Evolutionary conservation across 2,329 filamentous ascomycete species (phyloP).

Genomic region (Sphaerulina populicola): DNA sequence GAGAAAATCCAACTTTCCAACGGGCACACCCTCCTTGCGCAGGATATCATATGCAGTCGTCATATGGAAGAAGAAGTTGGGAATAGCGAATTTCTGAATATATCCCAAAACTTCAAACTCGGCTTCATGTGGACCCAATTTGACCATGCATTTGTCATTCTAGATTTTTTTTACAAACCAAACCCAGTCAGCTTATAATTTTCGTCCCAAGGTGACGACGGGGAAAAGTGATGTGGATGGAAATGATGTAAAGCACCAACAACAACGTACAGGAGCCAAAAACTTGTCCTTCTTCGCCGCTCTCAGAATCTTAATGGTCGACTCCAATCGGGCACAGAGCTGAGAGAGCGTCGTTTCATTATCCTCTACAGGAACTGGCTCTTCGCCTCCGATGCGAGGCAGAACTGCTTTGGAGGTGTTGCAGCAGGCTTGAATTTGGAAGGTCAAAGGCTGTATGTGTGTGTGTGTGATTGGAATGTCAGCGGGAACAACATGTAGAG

Average conservation of each 20-base stretch:
- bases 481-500: too few relatives aligned
- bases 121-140: background rate
- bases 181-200: too few relatives aligned
- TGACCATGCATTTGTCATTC: background rate
- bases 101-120: constrained; percentile 40
- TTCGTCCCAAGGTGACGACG: too few relatives aligned
- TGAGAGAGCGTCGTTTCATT: constrained; percentile 44
- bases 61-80: constrained; percentile 59
- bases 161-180: background rate
- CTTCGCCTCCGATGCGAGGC: constrained; percentile 26
- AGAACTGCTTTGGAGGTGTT: constrained; percentile 39
- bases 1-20: constrained; percentile 55
- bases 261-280: constrained; percentile 28
- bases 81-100: constrained; percentile 43
- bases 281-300: constrained; percentile 30
- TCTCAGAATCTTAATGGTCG: too few relatives aligned
- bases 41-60: constrained; percentile 53
- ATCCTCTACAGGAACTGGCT: constrained; percentile 26
- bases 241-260: too few relatives aligned
- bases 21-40: constrained; percentile 51
- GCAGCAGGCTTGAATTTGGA: constrained; percentile 42
- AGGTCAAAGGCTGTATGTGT: constrained; percentile 33
- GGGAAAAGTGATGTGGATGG: too few relatives aligned
- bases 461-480: background rate
- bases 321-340: constrained; percentile 39